These are phyloP conservation scores for Delonix regia DNA, from an alignment of 306 rosid genomes.

Conservation along the genomic window DNA sequence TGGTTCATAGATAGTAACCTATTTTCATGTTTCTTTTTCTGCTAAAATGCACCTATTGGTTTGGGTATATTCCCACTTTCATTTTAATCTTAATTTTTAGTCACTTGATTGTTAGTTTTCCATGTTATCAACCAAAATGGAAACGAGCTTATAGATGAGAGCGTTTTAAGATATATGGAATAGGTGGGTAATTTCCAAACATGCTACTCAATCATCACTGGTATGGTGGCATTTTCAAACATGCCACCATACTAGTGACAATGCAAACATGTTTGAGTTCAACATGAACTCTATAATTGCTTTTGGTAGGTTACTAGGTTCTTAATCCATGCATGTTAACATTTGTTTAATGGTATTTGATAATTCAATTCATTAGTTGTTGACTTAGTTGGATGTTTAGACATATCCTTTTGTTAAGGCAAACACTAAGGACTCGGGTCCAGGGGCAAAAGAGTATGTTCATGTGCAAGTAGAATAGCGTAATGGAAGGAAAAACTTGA, in stretches of 20 bases:
- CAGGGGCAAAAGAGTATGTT: too few relatives aligned
- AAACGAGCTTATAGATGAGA: constrained; percentile 82
- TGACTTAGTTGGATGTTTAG: too few relatives aligned
- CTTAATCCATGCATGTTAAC: not conserved
- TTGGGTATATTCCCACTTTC: not conserved
- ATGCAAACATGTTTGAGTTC: constrained; percentile 40
- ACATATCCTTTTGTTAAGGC: too few relatives aligned
- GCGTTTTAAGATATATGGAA: constrained; percentile 76
- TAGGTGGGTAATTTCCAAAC: constrained; percentile 65
- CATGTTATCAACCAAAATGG: constrained; percentile 88
- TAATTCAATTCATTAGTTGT: not conserved
- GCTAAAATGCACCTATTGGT: not conserved
- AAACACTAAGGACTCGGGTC: too few relatives aligned
- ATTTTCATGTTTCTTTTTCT: not conserved
- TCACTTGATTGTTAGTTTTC: constrained; percentile 63
- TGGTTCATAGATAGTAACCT: constrained; percentile 98
- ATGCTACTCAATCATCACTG: too few relatives aligned
- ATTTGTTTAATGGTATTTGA: not conserved
- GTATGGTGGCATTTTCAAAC: too few relatives aligned
- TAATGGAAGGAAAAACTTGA: too few relatives aligned
- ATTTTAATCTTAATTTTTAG: constrained; percentile 20
- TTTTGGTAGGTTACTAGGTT: constrained; percentile 28
- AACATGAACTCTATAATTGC: not conserved
- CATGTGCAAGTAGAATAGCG: too few relatives aligned
- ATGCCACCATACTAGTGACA: too few relatives aligned